A percentile compares a stretch with the other conserved stretches of the same genome.
phyloP scores from a whole-genome alignment of 1,139 yeast genomes.

The Candida sojae region DNA sequence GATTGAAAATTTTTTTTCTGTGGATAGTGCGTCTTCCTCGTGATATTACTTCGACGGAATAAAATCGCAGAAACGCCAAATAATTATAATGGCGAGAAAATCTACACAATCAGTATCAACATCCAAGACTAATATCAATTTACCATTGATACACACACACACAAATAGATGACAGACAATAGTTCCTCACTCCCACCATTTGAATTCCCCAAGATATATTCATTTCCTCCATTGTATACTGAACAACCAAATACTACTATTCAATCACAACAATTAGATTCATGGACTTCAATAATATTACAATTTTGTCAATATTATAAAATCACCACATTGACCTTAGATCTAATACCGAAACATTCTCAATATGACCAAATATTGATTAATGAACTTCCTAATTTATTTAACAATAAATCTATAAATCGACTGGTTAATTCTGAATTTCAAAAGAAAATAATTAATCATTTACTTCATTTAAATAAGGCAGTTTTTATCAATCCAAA shows the following conservation, averaged over 20 bases:
- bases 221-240: slow-evolving; percentile 92
- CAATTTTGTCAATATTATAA: slow-evolving; percentile 60
- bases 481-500: slow-evolving; percentile 55
- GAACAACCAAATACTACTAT: slow-evolving; percentile 84
- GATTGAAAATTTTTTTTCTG: not conserved
- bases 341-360: slow-evolving; percentile 29
- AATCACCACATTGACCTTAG: slow-evolving; percentile 39
- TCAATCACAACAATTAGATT: slow-evolving; percentile 66
- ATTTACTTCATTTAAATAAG: slow-evolving; percentile 52
- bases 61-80: not conserved
- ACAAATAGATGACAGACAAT: not conserved
- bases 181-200: slow-evolving; percentile 12
- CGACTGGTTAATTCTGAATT: slow-evolving; percentile 59
- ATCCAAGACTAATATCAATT: not conserved
- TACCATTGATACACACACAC: slow-evolving; percentile 2
- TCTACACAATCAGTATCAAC: not conserved
- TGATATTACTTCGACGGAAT: too few species aligned
- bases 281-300: slow-evolving; percentile 45
- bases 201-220: slow-evolving; percentile 70
- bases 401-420: slow-evolving; percentile 51
- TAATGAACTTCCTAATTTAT: slow-evolving; percentile 35
- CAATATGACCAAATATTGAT: slow-evolving; percentile 23
- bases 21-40: not conserved
- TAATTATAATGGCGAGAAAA: not conserved
- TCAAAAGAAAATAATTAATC: slow-evolving; percentile 53